Evolutionary conservation across 108 stramenopile genomes (phyloP), one percentile per base, ranked within the genome.

Genomic region (Licmophora abbreviata): DNA sequence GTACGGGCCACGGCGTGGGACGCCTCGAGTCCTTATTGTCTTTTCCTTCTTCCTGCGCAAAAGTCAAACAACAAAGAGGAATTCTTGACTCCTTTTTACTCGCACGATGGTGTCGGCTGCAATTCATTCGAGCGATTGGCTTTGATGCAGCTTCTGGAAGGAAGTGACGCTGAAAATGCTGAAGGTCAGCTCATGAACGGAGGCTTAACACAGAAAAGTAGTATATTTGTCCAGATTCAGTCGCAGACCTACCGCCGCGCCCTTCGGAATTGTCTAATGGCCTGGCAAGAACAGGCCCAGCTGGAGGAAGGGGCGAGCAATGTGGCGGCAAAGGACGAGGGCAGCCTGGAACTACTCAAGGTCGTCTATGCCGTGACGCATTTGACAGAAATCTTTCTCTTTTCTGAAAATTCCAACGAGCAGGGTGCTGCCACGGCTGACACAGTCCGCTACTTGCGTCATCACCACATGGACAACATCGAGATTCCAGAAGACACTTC

Each of bases 361-460:
- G 20, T 77, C 17, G 47, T 66, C 17, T 66, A 74, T 40, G 69
- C 81, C 37, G 54, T 83, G 3, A 58, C 63, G 21, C 84, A 85
- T 35, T 50, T 90, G 51, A 71, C 73, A 0, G 79, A 83, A 47
- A 77, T 68, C 20, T 77, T 76, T 56, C 44, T 90, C 1, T 58
- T 42, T 23, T 56, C 51, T 26, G 54, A 65, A 20, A 56, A 54
- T 9, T 38, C 40, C 23, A 71, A 56, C 30, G 48, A 66, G 8
- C 67, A 69, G 5, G 86, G 80, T 35, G 75, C 73, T 17, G 59
- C 64, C 42, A 88, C 87, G 3, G 84, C 84, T n/a, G 79, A 85
- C 38, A 81, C 78, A 5, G 62, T 90, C 1, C 77, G 79, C 7
- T 90, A 81, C 40, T 58, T 90, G 27, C 74, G 88, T 14, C 61